phyloP scores from a whole-genome alignment of 495 filamentous ascomycete species.

The Aspergillus homomorphus region DNA sequence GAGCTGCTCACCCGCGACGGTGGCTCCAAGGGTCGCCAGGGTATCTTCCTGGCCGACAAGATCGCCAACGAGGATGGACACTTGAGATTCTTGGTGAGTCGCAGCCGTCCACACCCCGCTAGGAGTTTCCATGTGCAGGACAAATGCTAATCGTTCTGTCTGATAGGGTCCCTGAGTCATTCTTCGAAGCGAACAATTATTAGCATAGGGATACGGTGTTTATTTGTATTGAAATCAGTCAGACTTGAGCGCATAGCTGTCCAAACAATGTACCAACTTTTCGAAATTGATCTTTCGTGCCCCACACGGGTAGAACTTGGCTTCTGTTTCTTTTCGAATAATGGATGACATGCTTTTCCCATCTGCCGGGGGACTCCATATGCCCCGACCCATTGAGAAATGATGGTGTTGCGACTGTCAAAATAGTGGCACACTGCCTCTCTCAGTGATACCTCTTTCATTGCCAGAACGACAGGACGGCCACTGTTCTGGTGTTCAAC shows the following conservation, averaged over 20 bases:
- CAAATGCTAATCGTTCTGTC: not conserved
- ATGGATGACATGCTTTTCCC: too few species aligned
- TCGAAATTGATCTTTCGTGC: too few species aligned
- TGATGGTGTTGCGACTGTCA: too few species aligned
- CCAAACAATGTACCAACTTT: not conserved
- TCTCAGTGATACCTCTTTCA: too few species aligned
- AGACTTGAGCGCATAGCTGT: not conserved
- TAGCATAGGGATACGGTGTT: not conserved
- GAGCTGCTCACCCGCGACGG: conserved; percentile 13
- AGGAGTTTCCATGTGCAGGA: not conserved
- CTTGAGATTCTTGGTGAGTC: conserved; percentile 12
- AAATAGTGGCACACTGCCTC: too few species aligned
- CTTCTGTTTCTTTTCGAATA: too few species aligned
- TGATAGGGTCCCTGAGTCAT: not conserved
- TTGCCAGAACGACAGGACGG: too few species aligned
- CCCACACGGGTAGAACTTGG: too few species aligned
- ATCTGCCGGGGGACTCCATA: too few species aligned
- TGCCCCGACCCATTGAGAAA: too few species aligned
- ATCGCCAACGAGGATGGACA: conserved; percentile 18
- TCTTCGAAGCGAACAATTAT: not conserved
- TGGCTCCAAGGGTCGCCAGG: conserved; percentile 16
- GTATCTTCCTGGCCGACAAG: conserved; percentile 16
- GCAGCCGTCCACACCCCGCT: not conserved
- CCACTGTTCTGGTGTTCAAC: too few species aligned
- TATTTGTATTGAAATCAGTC: not conserved